Conservation (phyloP, 2,329 filamentous ascomycete genomes). For the Uncinocarpus reesii region DNA sequence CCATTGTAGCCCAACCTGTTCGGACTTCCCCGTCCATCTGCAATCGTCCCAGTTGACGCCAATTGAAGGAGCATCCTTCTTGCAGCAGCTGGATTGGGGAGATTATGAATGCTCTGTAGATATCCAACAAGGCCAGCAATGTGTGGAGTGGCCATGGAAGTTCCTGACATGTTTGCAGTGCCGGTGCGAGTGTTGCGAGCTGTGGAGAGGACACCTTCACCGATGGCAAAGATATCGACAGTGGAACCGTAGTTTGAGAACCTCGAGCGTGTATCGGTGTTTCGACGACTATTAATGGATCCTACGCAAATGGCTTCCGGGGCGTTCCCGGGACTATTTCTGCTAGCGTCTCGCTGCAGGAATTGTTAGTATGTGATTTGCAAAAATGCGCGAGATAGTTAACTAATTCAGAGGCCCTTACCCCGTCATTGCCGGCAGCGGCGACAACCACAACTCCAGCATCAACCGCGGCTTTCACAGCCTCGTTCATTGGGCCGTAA, state of each 20-base stretch:
- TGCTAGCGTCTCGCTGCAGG: slow-evolving; percentile 1
- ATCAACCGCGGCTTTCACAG: slow-evolving; percentile 85
- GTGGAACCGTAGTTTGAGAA: slow-evolving; percentile 99
- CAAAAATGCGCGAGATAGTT: slow-evolving; percentile 58
- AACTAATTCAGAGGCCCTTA: slow-evolving; percentile 81
- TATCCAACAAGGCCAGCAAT: slow-evolving; percentile 94
- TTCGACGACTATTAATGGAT: slow-evolving; percentile 6
- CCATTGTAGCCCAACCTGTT: slow-evolving; percentile 8
- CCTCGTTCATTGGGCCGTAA: slow-evolving; percentile 54
- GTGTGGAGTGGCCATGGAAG: slow-evolving; percentile 97
- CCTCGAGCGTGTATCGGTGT: slow-evolving; percentile 21
- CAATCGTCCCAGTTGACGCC: neutral
- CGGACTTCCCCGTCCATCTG: neutral
- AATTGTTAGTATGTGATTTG: slow-evolving; percentile 27
- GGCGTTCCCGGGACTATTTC: slow-evolving; percentile 8
- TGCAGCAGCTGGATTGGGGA: slow-evolving; percentile 2
- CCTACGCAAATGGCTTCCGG: slow-evolving; percentile 2
- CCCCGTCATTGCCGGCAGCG: slow-evolving; percentile 96
- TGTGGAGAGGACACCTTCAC: slow-evolving; percentile 91
- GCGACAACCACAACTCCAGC: slow-evolving; percentile 95
- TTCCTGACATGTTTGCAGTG: slow-evolving; percentile 97
- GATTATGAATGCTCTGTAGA: slow-evolving; percentile 1
- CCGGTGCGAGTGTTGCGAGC: slow-evolving; percentile 96
- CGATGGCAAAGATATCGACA: slow-evolving; percentile 97
- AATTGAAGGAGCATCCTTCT: neutral